Percentiles rank a stretch among this genome's conserved stretches.
Evolutionary conservation across 495 filamentous ascomycete genomes (phyloP).

Genomic region (Hyaloscypha finlandica): DNA sequence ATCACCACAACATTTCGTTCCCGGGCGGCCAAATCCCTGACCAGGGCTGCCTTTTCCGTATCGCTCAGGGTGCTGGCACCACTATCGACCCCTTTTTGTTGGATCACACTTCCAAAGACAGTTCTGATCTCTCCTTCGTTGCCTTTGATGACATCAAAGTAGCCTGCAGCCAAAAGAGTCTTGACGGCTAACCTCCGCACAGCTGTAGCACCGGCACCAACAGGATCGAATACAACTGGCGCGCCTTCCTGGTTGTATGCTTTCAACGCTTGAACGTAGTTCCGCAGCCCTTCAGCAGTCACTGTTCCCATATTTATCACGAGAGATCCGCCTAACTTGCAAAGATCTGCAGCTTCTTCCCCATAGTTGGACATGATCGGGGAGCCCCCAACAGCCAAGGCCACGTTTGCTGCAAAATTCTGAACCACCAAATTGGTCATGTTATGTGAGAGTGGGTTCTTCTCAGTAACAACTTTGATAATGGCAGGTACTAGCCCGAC

Average conservation of each 20-base stretch:
- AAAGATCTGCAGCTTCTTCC: constrained; percentile 79
- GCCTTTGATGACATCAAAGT: constrained; percentile 89
- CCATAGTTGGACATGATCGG: constrained; percentile 94
- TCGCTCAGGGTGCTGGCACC: constrained; percentile 56
- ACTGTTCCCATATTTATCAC: constrained; percentile 97
- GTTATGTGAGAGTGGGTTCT: constrained; percentile 83
- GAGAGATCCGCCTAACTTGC: constrained; percentile 62
- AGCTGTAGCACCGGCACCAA: constrained; percentile 83
- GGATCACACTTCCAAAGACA: constrained; percentile 52
- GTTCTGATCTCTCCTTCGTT: constrained; percentile 88
- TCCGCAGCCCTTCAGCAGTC: constrained; percentile 66
- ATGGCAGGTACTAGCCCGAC: constrained; percentile 48
- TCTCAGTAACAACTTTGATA: constrained; percentile 57
- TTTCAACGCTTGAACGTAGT: constrained; percentile 59
- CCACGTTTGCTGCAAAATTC: constrained; percentile 90
- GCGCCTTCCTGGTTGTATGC: constrained; percentile 78
- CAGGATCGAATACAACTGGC: constrained; percentile 85
- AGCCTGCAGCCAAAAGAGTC: constrained; percentile 70
- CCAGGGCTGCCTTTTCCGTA: constrained; percentile 59
- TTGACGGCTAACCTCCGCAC: constrained; percentile 71
- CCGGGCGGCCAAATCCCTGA: constrained; percentile 62
- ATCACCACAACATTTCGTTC: constrained; percentile 80
- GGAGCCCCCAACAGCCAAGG: constrained; percentile 78
- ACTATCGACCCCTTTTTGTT: constrained; percentile 89
- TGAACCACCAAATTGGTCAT: constrained; percentile 95